phyloP scores from a whole-genome alignment of 163 green algal genomes.

The Prototheca cutis region DNA sequence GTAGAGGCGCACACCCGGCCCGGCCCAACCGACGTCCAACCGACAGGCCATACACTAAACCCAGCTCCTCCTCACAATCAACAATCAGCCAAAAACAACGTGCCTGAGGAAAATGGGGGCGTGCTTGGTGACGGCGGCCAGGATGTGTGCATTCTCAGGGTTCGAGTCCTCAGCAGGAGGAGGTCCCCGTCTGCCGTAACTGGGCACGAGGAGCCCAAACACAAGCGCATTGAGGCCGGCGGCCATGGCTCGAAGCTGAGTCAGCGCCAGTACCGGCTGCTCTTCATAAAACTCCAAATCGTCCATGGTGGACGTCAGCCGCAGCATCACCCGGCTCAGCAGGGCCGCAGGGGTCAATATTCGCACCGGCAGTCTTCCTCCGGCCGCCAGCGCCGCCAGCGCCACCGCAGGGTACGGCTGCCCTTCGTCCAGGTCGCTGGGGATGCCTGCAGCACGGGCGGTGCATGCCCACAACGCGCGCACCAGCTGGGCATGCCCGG shows the following conservation, averaged over 20 bases:
- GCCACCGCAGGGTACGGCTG: constrained; percentile 32
- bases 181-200: constrained; percentile 37
- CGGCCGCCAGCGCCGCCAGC: constrained; percentile 5
- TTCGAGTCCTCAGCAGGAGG: too few species aligned
- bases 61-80: background rate
- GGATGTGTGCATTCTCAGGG: constrained; percentile 24
- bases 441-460: too few species aligned
- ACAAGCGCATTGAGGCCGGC: constrained; percentile 64
- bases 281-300: constrained; percentile 68
- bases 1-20: background rate
- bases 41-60: background rate
- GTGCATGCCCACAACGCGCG: constrained; percentile 17
- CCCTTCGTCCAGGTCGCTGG: constrained; percentile 16
- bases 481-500: constrained; percentile 9
- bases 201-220: constrained; percentile 28
- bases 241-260: constrained; percentile 48
- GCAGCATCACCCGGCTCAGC: background rate
- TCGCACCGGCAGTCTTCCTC: background rate
- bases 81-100: too few species aligned
- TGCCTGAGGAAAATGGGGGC: too few species aligned
- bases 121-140: background rate
- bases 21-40: background rate
- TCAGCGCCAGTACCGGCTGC: constrained; percentile 38
- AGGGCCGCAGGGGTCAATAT: background rate
- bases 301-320: constrained; percentile 50